Evolutionary conservation across 345 rosid genomes (phyloP), one percentile per base, ranked within the genome.

Genomic region (Hibiscus syriacus): DNA sequence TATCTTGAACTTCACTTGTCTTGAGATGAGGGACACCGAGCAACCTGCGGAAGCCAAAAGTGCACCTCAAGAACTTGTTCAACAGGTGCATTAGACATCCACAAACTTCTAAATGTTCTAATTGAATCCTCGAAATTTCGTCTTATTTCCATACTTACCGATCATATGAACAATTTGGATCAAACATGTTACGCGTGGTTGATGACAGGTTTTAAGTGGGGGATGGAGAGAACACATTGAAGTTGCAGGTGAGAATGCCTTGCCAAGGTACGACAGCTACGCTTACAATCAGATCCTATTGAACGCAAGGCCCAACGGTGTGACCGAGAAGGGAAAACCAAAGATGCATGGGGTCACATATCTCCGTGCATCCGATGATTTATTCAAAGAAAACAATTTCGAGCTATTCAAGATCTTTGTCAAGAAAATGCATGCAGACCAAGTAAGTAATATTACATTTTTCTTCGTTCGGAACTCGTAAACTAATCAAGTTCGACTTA

Each of bases 241-340:
- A 72, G 95, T 88, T 55, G 95, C 92, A 5, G 96, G 98, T 25
- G 95, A 92, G 83, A 90, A 90, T 64, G 92, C 90, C 53, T 79
- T 90, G 29, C 27, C 90, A 41, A 88, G 88, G 71, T 86, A 83
- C 66, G 98, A 87, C 59, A 68, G 82, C 50, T 49, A 72, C 23
- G 97, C 73, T 64, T 90, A 90, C 76, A 86, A 90, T 25, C 98
- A 88, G 50, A 84, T 92, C 46, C 79, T 88, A 34, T 67, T 90
- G 49, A 92, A 92, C 74, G 97, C 81, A 6, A 85, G 97, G 67
- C 96, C 97, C n/a, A 86, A 88, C 11, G 92, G 98, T 6, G 73
- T 86, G 71, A 82, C 76, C 75, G 80, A 45, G 17, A 69, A 83
- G 0, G 92, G 92, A 25, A 55, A 53, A 0, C 84, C 90, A 7